These are phyloP conservation scores for Mariannaea elegans DNA, from an alignment of 2,329 filamentous ascomycete species.

Conservation along the genomic window DNA sequence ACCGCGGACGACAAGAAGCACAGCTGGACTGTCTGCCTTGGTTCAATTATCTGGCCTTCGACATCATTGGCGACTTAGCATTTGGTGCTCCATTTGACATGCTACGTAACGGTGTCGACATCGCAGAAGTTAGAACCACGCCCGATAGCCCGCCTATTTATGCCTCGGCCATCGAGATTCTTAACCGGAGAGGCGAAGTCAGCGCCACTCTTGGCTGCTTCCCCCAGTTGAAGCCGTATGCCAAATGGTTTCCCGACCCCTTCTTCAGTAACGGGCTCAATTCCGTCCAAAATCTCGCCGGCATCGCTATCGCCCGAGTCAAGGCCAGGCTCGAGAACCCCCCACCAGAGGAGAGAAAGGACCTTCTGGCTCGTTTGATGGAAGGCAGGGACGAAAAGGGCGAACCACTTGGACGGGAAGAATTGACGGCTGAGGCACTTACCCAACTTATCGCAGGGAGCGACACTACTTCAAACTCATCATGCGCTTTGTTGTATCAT, in stretches of 20 bases:
- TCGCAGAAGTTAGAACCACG: constrained; percentile 75
- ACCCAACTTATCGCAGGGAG: constrained; percentile 87
- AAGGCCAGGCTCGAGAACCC: constrained; percentile 76
- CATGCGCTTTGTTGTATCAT: constrained; percentile 85
- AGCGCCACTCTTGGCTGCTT: constrained; percentile 80
- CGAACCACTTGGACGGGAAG: constrained; percentile 76
- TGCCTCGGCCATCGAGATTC: constrained; percentile 83
- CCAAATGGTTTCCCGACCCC: constrained; percentile 80
- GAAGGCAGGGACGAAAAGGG: constrained; percentile 85
- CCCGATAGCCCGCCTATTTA: constrained; percentile 71
- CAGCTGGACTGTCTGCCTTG: constrained; percentile 79
- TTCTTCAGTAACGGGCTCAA: constrained; percentile 81
- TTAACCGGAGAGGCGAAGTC: constrained; percentile 89
- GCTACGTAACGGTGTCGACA: constrained; percentile 78
- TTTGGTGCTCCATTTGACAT: constrained; percentile 68
- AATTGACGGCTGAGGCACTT: constrained; percentile 87
- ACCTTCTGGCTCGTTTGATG: constrained; percentile 85
- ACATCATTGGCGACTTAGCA: constrained; percentile 58
- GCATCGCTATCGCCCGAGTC: constrained; percentile 87
- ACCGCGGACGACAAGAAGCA: constrained; percentile 68
- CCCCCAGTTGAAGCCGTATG: constrained; percentile 80
- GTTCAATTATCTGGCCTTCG: constrained; percentile 69
- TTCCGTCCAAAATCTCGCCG: constrained; percentile 82
- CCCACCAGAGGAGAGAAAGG: constrained; percentile 73
- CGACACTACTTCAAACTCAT: constrained; percentile 82